Evolutionary conservation across 1,284 basidiomycete species (phyloP), one percentile per base, ranked within the genome.

Genomic region (Ustilago sp.): DNA sequence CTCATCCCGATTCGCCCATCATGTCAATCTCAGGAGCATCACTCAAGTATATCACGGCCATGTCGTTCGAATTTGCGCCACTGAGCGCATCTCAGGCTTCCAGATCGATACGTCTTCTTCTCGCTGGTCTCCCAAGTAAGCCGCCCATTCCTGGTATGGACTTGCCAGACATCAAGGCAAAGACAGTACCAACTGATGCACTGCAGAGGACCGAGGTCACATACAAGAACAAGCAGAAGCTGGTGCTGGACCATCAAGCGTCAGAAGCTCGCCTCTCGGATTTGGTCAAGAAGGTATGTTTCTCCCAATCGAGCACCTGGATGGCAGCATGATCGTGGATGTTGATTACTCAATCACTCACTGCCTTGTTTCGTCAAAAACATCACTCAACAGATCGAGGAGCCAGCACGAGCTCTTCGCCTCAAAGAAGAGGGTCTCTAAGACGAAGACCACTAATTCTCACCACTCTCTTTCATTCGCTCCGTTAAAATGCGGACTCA

Each of bases 371-470:
- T 28, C 23, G 23, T 28, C 23, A 28, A 28, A 28, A 28, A 28
- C 23, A 31, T 19, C 17, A 17, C 13, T 55, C 19, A 19, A 48
- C 47, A 77, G 75, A 66, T 77, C 50, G 75, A 77, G 68, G 71
- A 59, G 38, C 75, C 75, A 60, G 75, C 75, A 57, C 59, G 66
- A 56, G 71, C 68, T 12, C 61, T 77, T 1, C 61, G 71, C n/a
- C 56, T 77, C 36, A 74, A 77, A 45, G 75, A 77, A 28, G 75
- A 77, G 36, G 75, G 75, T 55, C 69, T 77, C 15, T 77, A 50
- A 53, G 3, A 9, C 3, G 12, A 15, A 28, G 23, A 28, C 23
- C 35, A 31, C 3, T 11, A 31, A 45, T 13, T 17, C 7, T 17
- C 1, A 12, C 8, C 17, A 7, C 28, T 23, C 23, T 55, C 53